These are phyloP conservation scores for Quercus engelmannii DNA, from an alignment of 306 rosid genomes.

Conservation along the genomic window DNA sequence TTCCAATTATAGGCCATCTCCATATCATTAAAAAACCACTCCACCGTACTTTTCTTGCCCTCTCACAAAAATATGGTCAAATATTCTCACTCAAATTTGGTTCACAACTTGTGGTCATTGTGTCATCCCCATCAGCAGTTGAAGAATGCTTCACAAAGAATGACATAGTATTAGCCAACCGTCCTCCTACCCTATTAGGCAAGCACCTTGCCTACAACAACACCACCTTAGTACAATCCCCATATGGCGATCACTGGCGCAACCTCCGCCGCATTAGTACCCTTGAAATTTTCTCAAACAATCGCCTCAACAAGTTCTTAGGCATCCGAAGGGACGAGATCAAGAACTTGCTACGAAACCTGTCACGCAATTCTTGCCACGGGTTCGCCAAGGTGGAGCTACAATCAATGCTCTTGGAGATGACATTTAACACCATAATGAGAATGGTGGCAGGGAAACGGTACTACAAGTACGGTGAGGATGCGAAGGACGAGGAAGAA, in stretches of 20 bases:
- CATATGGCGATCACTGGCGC: slow-evolving; percentile 82
- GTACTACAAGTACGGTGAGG: slow-evolving; percentile 36
- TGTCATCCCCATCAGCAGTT: slow-evolving; percentile 39
- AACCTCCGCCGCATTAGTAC: slow-evolving; percentile 70
- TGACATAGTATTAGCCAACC: slow-evolving; percentile 56
- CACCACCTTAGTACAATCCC: slow-evolving; percentile 22
- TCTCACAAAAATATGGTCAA: slow-evolving; percentile 47
- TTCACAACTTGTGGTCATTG: slow-evolving; percentile 30
- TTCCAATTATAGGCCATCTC: slow-evolving; percentile 64
- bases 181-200: slow-evolving; percentile 13
- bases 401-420: slow-evolving; percentile 24
- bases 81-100: slow-evolving; percentile 26
- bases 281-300: slow-evolving; percentile 49
- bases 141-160: slow-evolving; percentile 75
- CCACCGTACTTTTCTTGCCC: slow-evolving; percentile 24
- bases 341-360: slow-evolving; percentile 24
- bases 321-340: slow-evolving; percentile 43
- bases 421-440: slow-evolving; percentile 57
- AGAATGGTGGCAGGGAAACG: slow-evolving; percentile 73
- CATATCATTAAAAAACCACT: slow-evolving; percentile 40
- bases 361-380: not conserved
- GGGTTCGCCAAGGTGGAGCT: slow-evolving; percentile 35
- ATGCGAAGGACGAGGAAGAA: slow-evolving; percentile 28
- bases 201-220: slow-evolving; percentile 43
- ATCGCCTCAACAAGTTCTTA: slow-evolving; percentile 23